These are phyloP conservation scores for Tinospora cordifolia DNA, from an alignment of 164 flowering plant species.

Conservation along the genomic window DNA sequence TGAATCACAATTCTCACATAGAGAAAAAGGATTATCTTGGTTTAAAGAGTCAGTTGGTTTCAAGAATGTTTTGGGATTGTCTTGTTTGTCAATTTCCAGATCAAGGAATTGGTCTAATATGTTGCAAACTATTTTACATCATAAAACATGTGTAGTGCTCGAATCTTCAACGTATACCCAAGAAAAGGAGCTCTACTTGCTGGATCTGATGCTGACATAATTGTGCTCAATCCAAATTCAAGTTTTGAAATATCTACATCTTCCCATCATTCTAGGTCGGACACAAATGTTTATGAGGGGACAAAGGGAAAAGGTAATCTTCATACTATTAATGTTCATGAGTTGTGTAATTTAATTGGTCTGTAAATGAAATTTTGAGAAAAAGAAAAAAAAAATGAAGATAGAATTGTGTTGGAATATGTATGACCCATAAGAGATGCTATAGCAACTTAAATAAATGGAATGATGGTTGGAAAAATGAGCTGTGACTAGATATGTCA, in stretches of 20 bases:
- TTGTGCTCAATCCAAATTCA: conserved; percentile 48
- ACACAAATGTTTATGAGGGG: conserved; percentile 91
- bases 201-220: no score
- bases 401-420: no score
- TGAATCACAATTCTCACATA: no score
- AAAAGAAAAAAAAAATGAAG: no score
- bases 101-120: background rate
- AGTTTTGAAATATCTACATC: conserved; percentile 57
- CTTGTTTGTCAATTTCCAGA: background rate
- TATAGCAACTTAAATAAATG: no score
- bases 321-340: background rate
- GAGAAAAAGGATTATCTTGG: no score
- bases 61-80: no score
- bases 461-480: no score
- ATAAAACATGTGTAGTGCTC: conserved; percentile 49
- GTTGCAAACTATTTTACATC: background rate
- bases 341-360: background rate
- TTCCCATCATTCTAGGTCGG: conserved; percentile 73
- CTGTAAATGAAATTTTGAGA: no score
- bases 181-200: conserved; percentile 76
- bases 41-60: no score
- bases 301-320: conserved; percentile 62
- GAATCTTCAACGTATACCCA: conserved; percentile 87
- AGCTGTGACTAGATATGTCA: no score
- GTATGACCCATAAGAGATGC: no score